Percentiles rank a stretch among this genome's conserved stretches.
Evolutionary conservation across 768 basidiomycete genomes (phyloP).

Genomic region (Hygrophorus pudorinus): DNA sequence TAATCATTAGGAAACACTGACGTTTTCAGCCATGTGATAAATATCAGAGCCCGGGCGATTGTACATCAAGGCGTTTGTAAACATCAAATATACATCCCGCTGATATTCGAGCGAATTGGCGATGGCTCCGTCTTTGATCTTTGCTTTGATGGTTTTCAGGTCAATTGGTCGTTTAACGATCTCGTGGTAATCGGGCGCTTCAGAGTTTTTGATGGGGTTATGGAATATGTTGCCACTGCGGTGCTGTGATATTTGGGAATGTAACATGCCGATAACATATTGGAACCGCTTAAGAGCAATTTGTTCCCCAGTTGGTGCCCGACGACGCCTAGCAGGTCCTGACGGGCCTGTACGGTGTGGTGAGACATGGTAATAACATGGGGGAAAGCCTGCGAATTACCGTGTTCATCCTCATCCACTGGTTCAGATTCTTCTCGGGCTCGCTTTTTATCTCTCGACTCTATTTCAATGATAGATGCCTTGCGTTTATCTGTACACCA

Average conservation of each 20-base stretch:
- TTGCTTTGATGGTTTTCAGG: constrained; percentile 84
- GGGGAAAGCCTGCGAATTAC: constrained; percentile 18
- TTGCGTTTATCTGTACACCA: constrained; percentile 54
- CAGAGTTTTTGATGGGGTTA: constrained; percentile 78
- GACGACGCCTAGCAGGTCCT: constrained; percentile 26
- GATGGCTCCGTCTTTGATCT: constrained; percentile 76
- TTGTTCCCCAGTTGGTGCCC: constrained; percentile 32
- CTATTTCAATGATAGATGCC: constrained; percentile 40
- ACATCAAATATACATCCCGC: constrained; percentile 86
- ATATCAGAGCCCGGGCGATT: constrained; percentile 82
- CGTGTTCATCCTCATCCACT: constrained; percentile 53
- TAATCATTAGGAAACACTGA: constrained; percentile 25
- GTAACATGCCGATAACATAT: constrained; percentile 70
- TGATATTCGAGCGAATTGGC: constrained; percentile 80
- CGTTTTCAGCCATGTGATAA: constrained; percentile 87
- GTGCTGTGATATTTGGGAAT: constrained; percentile 75
- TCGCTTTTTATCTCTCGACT: constrained; percentile 44
- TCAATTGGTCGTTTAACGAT: constrained; percentile 95
- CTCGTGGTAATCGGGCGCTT: constrained; percentile 87
- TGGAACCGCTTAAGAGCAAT: constrained; percentile 67
- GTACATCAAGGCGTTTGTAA: constrained; percentile 97
- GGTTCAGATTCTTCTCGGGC: constrained; percentile 60
- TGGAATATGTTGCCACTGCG: constrained; percentile 86
- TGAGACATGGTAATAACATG: constrained; percentile 4
- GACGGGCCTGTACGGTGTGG: not conserved